phyloP scores from a whole-genome alignment of 495 filamentous ascomycete species.

The Aspergillus cavernicola region DNA sequence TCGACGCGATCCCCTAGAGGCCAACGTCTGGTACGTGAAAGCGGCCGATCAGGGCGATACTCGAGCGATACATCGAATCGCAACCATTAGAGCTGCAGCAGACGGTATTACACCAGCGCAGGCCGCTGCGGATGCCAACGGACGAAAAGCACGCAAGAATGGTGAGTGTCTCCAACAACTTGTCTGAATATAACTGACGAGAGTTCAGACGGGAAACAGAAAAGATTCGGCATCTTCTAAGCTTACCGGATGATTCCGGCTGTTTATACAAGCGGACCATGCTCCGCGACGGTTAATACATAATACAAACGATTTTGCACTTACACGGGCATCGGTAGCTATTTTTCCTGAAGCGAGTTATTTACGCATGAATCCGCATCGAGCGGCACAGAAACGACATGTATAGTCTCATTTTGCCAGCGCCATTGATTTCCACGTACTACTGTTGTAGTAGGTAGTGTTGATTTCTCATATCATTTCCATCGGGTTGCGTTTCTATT shows the following conservation, averaged over 20 bases:
- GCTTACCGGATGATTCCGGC: not conserved
- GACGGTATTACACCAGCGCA: constrained; percentile 58
- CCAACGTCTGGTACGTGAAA: constrained; percentile 97
- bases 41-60: constrained; percentile 91
- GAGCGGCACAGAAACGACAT: not conserved
- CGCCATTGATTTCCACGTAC: not conserved
- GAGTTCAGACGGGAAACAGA: constrained; percentile 18
- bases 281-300: not conserved
- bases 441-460: no score
- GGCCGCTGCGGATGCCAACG: constrained; percentile 13
- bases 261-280: constrained; percentile 3
- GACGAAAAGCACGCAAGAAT: constrained; percentile 7
- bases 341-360: not conserved
- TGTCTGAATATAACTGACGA: not conserved
- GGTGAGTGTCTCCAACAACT: constrained; percentile 2
- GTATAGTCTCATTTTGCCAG: not conserved
- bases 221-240: constrained; percentile 25
- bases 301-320: constrained; percentile 8
- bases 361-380: constrained; percentile 2
- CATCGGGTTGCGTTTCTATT: no score
- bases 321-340: not conserved
- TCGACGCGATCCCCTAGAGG: constrained; percentile 85
- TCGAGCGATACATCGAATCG: constrained; percentile 78
- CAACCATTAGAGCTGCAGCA: constrained; percentile 80
- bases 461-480: not conserved